These are phyloP conservation scores for Saccharomycopsis oosterbeekiorum DNA, from an alignment of 805 yeast genomes.

Conservation along the genomic window DNA sequence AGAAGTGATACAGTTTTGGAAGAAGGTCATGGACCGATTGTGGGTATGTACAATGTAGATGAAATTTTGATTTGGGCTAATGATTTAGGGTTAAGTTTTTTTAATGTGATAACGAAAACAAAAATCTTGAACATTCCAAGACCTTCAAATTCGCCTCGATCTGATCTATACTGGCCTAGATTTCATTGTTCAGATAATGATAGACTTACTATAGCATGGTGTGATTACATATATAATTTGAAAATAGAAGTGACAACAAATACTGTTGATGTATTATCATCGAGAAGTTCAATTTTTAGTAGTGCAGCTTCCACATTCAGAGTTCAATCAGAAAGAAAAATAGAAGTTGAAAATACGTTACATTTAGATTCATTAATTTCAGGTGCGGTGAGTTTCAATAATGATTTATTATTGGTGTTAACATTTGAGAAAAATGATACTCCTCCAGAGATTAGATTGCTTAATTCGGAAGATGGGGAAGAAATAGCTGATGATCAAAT, in stretches of 20 bases:
- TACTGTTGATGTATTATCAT: not conserved
- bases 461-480: conserved; percentile 55
- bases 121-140: conserved; percentile 43
- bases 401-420: conserved; percentile 55
- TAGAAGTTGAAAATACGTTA: conserved; percentile 35
- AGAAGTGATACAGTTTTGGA: conserved; percentile 60
- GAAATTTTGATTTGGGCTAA: conserved; percentile 75
- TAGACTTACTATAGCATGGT: conserved; percentile 75
- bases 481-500: conserved; percentile 76
- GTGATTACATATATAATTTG: conserved; percentile 61
- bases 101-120: conserved; percentile 43
- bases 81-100: conserved; percentile 66
- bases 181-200: conserved; percentile 56
- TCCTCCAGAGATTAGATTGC: conserved; percentile 67
- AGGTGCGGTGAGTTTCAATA: conserved; percentile 69
- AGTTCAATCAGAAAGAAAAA: conserved; percentile 31
- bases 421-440: conserved; percentile 28
- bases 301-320: conserved; percentile 46
- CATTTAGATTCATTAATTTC: conserved; percentile 46
- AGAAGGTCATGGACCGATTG: conserved; percentile 57
- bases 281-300: conserved; percentile 37
- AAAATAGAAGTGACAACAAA: conserved; percentile 31
- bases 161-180: conserved; percentile 81
- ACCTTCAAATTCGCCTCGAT: conserved; percentile 48
- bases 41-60: conserved; percentile 52